These are phyloP conservation scores for Miamiensis avidus DNA, from an alignment of 169 alveolate species.

Conservation along the genomic window DNA sequence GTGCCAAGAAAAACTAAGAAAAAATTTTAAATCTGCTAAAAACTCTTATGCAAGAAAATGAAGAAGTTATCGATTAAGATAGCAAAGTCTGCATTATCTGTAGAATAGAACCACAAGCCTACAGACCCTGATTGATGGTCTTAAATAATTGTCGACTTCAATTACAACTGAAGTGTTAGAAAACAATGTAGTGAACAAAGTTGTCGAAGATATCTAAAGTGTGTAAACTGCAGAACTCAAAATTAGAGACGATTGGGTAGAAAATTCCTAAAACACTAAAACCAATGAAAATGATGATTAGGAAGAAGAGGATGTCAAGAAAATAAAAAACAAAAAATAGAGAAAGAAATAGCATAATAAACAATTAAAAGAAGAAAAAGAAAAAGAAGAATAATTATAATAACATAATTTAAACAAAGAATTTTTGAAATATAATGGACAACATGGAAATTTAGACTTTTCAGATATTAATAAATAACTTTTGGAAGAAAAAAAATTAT, in stretches of 20 bases:
- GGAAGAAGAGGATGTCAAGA: slow-evolving; percentile 8
- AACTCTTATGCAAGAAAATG: no score
- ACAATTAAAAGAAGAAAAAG: slow-evolving; percentile 14
- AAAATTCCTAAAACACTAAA: background rate
- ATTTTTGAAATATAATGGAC: background rate
- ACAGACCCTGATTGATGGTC: slow-evolving; percentile 12
- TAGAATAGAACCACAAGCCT: slow-evolving; percentile 24
- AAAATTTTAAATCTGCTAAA: background rate
- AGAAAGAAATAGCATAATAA: slow-evolving; percentile 15
- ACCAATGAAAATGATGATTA: slow-evolving; percentile 20
- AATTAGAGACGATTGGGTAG: slow-evolving; percentile 23
- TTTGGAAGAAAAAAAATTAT: background rate
- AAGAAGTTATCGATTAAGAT: no score
- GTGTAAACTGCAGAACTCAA: slow-evolving; percentile 19
- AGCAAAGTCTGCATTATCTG: no score
- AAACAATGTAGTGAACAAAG: slow-evolving; percentile 18
- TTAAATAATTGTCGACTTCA: slow-evolving; percentile 12
- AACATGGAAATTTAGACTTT: background rate
- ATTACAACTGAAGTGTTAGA: slow-evolving; percentile 21
- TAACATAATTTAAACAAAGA: slow-evolving; percentile 25
- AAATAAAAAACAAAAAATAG: slow-evolving; percentile 23
- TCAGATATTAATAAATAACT: no score
- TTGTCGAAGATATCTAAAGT: slow-evolving; percentile 25
- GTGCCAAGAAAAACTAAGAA: slow-evolving; percentile 29
- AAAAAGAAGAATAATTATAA: slow-evolving; percentile 20